Percentiles rank a stretch among this genome's conserved stretches.
Evolutionary conservation across 1,139 yeast species (phyloP).

Genomic region (Kodamaea ohmeri): DNA sequence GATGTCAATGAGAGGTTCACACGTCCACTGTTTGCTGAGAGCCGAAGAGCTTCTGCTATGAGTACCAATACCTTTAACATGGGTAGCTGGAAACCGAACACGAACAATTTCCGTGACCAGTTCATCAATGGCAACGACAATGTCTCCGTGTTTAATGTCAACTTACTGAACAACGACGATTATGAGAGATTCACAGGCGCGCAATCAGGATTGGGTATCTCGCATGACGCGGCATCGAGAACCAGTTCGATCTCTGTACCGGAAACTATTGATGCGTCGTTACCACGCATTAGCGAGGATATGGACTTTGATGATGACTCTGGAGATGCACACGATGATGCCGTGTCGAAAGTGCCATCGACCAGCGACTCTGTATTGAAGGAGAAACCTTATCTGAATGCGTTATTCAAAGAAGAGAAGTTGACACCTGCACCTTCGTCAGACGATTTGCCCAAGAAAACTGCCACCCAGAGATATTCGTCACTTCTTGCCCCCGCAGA

Average conservation of each 20-base stretch:
- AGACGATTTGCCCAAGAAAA: slow-evolving; percentile 15
- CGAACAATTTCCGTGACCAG: slow-evolving; percentile 48
- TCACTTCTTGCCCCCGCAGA: slow-evolving; percentile 5
- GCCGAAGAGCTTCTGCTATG: slow-evolving; percentile 37
- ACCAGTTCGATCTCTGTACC: slow-evolving; percentile 37
- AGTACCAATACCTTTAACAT: slow-evolving; percentile 42
- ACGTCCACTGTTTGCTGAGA: slow-evolving; percentile 2
- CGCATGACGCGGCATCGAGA: slow-evolving; percentile 26
- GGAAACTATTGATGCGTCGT: slow-evolving; percentile 42
- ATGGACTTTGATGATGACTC: slow-evolving; percentile 28
- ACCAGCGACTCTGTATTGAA: slow-evolving; percentile 31
- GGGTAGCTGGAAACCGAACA: slow-evolving; percentile 55
- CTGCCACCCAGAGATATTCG: slow-evolving; percentile 20
- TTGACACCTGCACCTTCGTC: slow-evolving; percentile 28
- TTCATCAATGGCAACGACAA: slow-evolving; percentile 48
- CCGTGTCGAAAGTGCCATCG: not conserved
- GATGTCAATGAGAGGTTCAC: slow-evolving; percentile 1
- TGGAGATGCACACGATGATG: slow-evolving; percentile 13
- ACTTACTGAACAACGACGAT: slow-evolving; percentile 24
- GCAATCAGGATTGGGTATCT: slow-evolving; percentile 22
- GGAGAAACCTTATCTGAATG: slow-evolving; percentile 23
- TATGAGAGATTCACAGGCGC: slow-evolving; percentile 38
- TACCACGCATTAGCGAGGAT: slow-evolving; percentile 40
- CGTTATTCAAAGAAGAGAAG: slow-evolving; percentile 34
- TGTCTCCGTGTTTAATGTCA: slow-evolving; percentile 38